Evolutionary conservation across 176 grass and related monocot species (phyloP).

Genomic region (Eragrostis nindensis): DNA sequence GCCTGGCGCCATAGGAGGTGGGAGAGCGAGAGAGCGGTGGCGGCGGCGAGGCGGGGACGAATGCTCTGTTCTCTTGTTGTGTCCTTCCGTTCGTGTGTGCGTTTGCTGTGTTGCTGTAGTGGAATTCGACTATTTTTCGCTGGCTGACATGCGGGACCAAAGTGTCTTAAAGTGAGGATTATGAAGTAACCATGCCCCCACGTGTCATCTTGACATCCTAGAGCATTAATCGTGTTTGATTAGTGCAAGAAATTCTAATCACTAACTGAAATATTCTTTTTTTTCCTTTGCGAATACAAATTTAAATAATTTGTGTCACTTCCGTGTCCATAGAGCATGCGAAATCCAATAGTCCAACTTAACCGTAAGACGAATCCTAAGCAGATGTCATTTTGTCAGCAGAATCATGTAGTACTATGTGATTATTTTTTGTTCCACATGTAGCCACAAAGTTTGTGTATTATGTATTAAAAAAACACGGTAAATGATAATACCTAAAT

Average conservation of each 20-base stretch:
- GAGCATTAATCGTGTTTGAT: neutral
- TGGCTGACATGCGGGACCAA: neutral
- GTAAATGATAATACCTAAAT: too few species aligned
- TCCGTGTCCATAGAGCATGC: too few species aligned
- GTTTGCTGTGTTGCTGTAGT: neutral
- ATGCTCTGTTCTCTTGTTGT: neutral
- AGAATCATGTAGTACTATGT: too few species aligned
- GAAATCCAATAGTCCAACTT: too few species aligned
- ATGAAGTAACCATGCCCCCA: neutral
- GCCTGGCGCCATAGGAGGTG: conserved; percentile 31
- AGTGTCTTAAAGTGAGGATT: neutral
- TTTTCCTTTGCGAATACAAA: neutral
- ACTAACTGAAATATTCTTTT: neutral
- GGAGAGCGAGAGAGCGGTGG: neutral
- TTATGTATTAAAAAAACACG: too few species aligned
- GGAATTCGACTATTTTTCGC: neutral
- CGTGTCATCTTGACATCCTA: neutral
- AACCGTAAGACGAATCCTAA: too few species aligned
- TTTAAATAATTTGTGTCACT: too few species aligned
- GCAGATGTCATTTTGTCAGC: too few species aligned
- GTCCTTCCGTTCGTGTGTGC: neutral
- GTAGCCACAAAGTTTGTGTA: too few species aligned
- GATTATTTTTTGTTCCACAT: too few species aligned
- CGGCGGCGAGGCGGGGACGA: conserved; percentile 9
- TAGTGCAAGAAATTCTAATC: neutral